Conservation (phyloP, 1,284 basidiomycete genomes). For the Earliella scabrosa region DNA sequence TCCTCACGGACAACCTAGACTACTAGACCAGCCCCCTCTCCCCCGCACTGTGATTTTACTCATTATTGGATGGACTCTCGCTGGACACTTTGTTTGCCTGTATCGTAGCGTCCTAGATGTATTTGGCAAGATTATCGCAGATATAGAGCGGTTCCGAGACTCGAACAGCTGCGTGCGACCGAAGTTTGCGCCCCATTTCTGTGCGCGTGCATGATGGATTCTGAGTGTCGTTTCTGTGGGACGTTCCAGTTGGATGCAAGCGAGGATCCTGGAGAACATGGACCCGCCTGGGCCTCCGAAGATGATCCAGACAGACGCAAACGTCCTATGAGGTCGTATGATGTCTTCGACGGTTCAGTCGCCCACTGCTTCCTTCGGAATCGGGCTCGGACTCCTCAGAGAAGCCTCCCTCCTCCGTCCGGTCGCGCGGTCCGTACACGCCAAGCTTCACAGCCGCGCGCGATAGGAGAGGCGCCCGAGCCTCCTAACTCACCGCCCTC, state of each 20-base stretch:
- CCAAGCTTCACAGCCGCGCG: too few relatives aligned
- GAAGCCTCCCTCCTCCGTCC: too few relatives aligned
- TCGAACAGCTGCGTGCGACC: slow-evolving; percentile 1
- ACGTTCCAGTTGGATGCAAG: slow-evolving; percentile 17
- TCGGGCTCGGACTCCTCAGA: background rate
- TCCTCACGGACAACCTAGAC: slow-evolving; percentile 20
- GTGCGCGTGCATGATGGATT: slow-evolving; percentile 10
- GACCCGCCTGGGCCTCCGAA: slow-evolving; percentile 25
- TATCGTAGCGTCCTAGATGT: slow-evolving; percentile 14
- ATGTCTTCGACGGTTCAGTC: background rate
- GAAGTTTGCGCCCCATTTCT: slow-evolving; percentile 20
- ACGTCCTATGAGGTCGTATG: slow-evolving; percentile 6
- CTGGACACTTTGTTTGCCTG: slow-evolving; percentile 16
- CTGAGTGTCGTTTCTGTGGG: slow-evolving; percentile 10
- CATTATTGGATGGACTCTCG: background rate
- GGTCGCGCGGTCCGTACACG: too few relatives aligned
- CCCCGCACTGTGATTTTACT: background rate
- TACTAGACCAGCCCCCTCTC: slow-evolving; percentile 8
- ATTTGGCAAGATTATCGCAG: slow-evolving; percentile 4
- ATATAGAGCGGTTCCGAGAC: slow-evolving; percentile 21
- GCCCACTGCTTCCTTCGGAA: background rate
- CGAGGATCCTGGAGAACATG: slow-evolving; percentile 19
- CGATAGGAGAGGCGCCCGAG: too few relatives aligned
- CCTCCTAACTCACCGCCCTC: too few relatives aligned
- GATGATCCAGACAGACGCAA: slow-evolving; percentile 20